Percentiles rank a stretch among this genome's conserved stretches.
These are phyloP conservation scores for Ceratobasidium sp. DNA, from an alignment of 1,284 basidiomycete genomes.

Conservation along the genomic window DNA sequence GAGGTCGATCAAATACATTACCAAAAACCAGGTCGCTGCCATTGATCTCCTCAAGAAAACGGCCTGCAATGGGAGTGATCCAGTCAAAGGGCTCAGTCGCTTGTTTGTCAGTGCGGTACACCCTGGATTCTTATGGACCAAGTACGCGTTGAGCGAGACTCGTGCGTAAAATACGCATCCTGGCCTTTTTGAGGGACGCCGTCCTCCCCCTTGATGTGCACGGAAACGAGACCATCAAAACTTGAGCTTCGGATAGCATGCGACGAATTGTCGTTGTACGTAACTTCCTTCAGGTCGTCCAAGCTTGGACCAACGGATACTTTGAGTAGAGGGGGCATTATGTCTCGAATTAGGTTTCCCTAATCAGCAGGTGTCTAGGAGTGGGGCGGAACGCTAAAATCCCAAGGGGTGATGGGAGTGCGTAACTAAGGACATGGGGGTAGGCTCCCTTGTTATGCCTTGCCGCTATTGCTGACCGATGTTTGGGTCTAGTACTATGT, in stretches of 20 bases:
- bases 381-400: slow-evolving; percentile 45
- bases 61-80: slow-evolving; percentile 56
- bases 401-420: slow-evolving; percentile 40
- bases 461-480: slow-evolving; percentile 22
- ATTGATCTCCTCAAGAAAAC: slow-evolving; percentile 69
- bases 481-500: slow-evolving; percentile 1
- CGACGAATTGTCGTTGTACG: slow-evolving; percentile 28
- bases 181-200: background rate
- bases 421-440: slow-evolving; percentile 28
- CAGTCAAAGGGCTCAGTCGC: too few species aligned
- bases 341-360: slow-evolving; percentile 37
- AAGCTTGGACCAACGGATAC: slow-evolving; percentile 28
- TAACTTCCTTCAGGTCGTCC: slow-evolving; percentile 15
- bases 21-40: slow-evolving; percentile 88
- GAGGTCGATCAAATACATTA: slow-evolving; percentile 78
- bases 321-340: slow-evolving; percentile 19
- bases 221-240: slow-evolving; percentile 25
- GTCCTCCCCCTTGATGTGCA: slow-evolving; percentile 18
- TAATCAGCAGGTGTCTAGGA: slow-evolving; percentile 54
- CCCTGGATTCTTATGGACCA: slow-evolving; percentile 33
- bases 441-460: background rate
- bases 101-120: background rate
- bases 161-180: slow-evolving; percentile 10
- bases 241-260: slow-evolving; percentile 25
- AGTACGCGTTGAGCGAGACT: slow-evolving; percentile 1